Evolutionary conservation across 805 yeast species (phyloP), one percentile per base, ranked within the genome.

Genomic region (Vanderwaltozyma verrucispora): DNA sequence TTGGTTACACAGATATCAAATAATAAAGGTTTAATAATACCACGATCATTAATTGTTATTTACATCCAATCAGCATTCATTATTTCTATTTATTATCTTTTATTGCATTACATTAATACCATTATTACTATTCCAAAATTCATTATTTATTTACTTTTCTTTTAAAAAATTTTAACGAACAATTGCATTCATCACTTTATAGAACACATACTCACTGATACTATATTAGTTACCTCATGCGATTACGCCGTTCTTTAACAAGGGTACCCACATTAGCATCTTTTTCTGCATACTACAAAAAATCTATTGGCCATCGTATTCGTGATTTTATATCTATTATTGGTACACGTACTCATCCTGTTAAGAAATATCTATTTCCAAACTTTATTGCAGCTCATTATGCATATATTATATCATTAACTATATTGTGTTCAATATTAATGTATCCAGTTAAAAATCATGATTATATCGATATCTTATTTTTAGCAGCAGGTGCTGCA

Each of bases 381-480:
- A 62, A 60, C 41, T 68, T 68, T 37, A 57, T 68, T 26, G 76
- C 74, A 5, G 86, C 78, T 2, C 92, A 81, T 52, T 83, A 85
- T 61, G 67, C 72, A 27, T 89, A 87, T 55, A 75, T 89, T 45
- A 56, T 79, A 0, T 33, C 60, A 16, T 63, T 74, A 69, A 58
- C 74, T 1, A 65, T 92, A 2, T 28, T 87, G 1, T 75, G 83
- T 1, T 85, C 96, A 0, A 70, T 88, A 25, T 50, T 89, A 37
- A 59, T 92, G 28, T 89, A 79, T 50, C 95, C 96, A 0, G 69
- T 71, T n/a, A 69, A 68, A 38, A 78, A 80, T 51, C 61, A 65
- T 17, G 37, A 51, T 8, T 92, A 89, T 56, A 79, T 84, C 32
- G 97, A 92, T 63, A 75, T 81, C 2, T 62, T 92, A 25, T 84